Base-by-base conservation (phyloP, 1,284 basidiomycete genomes). In the Cronartium ribicola region DNA sequence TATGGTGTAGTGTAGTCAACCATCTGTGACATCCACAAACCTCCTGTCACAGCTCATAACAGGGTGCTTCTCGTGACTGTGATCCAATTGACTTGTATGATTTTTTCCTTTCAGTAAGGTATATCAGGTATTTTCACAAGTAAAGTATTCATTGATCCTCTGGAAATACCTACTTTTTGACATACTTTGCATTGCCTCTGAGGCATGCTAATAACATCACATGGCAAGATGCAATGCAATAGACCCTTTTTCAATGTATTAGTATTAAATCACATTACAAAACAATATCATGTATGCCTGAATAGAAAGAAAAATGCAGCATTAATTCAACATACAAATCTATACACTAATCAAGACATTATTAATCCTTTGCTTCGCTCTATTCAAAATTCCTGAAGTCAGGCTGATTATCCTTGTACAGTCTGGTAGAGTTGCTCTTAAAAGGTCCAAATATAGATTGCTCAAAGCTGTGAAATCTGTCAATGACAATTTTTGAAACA, bases 401-500 rank as follows among this genome's bases (percentile, higher is more conserved):
- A 55, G n/a, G 29, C 29, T 55, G 29, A 55, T 2, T 11, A 55
- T 55, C n/a, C 29, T 55, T 8, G 17, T 29, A 55, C n/a, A 55
- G 17, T 55, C 51, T 20, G 51, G 51, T 2, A 6, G n/a, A 20
- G 51, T 8, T 20, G 51, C 7, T 4, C 1, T 55, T 29, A 55
- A 55, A 13, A 55, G 51, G 13, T 55, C 51, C 29, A 20, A 55
- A 55, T 55, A 29, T 6, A 55, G 17, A 20, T 20, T 7, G 17
- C 29, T 55, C n/a, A 55, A 29, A 55, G n/a, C 6, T 6, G 29
- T 7, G 4, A 55, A 20, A 29, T 55, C 51, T 55, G n/a, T 55
- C 51, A 55, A 55, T 55, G 51, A 55, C 51, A 55, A 55, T 20
- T 55, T 55, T 29, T 8, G 29, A 55, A 55, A 55, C 51, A 55